phyloP scores from a whole-genome alignment of 2,329 filamentous ascomycete species.

The Fusarium guadeloupense region DNA sequence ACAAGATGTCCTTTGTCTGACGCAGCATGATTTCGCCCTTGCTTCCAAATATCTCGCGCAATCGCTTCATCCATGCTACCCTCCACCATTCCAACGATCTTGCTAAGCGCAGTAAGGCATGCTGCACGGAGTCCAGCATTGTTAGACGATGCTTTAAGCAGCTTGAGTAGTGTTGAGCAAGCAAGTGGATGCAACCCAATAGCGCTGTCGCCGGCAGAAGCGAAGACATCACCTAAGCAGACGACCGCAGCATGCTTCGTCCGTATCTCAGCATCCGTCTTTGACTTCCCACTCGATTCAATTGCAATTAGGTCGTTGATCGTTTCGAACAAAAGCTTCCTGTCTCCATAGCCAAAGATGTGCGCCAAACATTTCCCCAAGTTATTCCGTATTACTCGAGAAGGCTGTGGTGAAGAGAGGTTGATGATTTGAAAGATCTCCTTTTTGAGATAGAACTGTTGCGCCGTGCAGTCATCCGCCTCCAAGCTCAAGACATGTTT shows the following conservation, averaged over 20 bases:
- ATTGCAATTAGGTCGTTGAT: slow-evolving; percentile 86
- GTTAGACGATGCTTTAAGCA: slow-evolving; percentile 79
- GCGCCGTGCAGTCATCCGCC: slow-evolving; percentile 81
- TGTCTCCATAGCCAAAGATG: slow-evolving; percentile 85
- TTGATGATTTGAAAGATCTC: slow-evolving; percentile 94
- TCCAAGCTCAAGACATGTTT: slow-evolving; percentile 80
- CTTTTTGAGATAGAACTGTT: slow-evolving; percentile 92
- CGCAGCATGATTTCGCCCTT: slow-evolving; percentile 78
- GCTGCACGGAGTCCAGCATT: slow-evolving; percentile 85
- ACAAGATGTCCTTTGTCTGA: slow-evolving; percentile 86
- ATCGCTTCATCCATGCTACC: slow-evolving; percentile 83
- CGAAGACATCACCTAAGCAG: slow-evolving; percentile 89
- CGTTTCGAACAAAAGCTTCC: slow-evolving; percentile 92
- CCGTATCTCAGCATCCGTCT: slow-evolving; percentile 77
- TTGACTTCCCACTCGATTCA: slow-evolving; percentile 76
- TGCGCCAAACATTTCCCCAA: slow-evolving; percentile 84
- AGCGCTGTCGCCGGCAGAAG: slow-evolving; percentile 91
- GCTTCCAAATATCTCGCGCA: slow-evolving; percentile 94
- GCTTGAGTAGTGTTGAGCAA: slow-evolving; percentile 76
- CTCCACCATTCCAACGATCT: slow-evolving; percentile 78
- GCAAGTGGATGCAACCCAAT: slow-evolving; percentile 82
- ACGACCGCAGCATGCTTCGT: slow-evolving; percentile 87
- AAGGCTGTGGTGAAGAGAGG: slow-evolving; percentile 83
- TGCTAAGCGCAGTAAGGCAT: slow-evolving; percentile 77
- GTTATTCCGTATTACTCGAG: slow-evolving; percentile 89